phyloP scores from a whole-genome alignment of 441 rosid genomes.

The Macaranga tanarius region DNA sequence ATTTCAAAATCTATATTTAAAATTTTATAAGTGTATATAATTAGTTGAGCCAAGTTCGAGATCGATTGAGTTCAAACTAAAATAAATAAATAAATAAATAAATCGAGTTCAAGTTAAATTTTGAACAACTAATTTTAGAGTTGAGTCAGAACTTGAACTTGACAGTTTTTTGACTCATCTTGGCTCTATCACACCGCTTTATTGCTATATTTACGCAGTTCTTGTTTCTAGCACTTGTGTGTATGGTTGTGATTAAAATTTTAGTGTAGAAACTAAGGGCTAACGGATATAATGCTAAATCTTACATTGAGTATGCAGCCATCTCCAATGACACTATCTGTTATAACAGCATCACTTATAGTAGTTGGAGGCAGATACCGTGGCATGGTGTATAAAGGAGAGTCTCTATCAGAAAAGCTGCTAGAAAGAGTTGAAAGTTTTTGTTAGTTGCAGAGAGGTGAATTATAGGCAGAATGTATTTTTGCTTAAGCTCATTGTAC shows the following conservation, averaged over 20 bases:
- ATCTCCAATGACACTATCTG: constrained; percentile 67
- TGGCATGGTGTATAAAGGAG: constrained; percentile 65
- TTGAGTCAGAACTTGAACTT: too few species aligned
- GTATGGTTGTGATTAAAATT: neutral
- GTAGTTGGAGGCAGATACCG: constrained; percentile 66
- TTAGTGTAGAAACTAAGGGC: neutral
- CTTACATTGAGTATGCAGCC: constrained; percentile 81
- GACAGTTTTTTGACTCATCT: too few species aligned
- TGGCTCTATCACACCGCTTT: too few species aligned
- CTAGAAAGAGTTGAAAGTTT: constrained; percentile 19
- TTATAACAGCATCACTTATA: constrained; percentile 50
- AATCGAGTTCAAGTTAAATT: too few species aligned
- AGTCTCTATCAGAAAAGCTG: constrained; percentile 64
- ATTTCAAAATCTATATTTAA: too few species aligned
- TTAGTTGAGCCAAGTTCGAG: too few species aligned
- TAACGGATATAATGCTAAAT: neutral
- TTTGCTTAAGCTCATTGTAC: constrained; percentile 8
- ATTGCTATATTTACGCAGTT: too few species aligned
- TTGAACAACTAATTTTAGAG: too few species aligned
- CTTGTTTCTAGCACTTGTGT: neutral
- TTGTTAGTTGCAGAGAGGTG: neutral
- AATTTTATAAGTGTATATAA: too few species aligned
- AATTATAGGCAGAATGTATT: neutral
- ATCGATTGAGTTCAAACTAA: too few species aligned
- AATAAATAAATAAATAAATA: too few species aligned